Base-by-base conservation (phyloP, 805 yeast genomes). In the Aciculoconidium aculeatum region DNA sequence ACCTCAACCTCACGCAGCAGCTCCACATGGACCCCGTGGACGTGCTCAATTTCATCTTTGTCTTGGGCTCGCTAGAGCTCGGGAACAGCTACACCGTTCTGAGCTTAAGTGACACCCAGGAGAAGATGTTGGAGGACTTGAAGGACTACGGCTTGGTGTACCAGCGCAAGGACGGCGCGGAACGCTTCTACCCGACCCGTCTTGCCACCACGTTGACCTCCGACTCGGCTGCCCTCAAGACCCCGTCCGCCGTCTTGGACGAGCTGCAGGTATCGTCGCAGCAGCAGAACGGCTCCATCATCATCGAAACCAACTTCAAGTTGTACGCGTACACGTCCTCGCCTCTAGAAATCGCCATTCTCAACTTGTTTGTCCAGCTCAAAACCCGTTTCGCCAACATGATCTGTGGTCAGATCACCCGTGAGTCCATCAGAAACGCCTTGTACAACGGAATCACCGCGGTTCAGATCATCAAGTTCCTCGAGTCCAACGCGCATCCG, bases 1-100 rank as follows among this genome's bases (percentile, higher is more conserved):
- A 92, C 51, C 61, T 92, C 37, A 80, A 83, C 50, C 72, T 85
- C 68, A 75, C 96, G 1, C 90, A 84, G 47, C 77, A 77, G 15
- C 66, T 85, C 29, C 75, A 83, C 47, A 85, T 88, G 95, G 95
- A 92, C 56, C 87, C 95, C 0, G 97, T 92, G 11, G 98, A 92
- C 47, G 95, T 92, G 20, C 65, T 92, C 25, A 88, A 90, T 54
- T 92, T 92, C 54, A 80, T 92, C 8, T 92, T 92, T 59, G 80
- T 90, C 75, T 63, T 92, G 23, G 97, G 97, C 5, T 83, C 96
- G 2, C 63, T 92, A 30, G 96, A 92, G 49, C 62, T 90, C 15
- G 97, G 98, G 2, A 78, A 80, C 41, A 87, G 86, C 17, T 90
- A 92, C 48, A 73, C 86, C 0, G 70, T 80, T 2, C 60, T 74